Base-by-base conservation (phyloP, 2,329 filamentous ascomycete species). In the Phaeoacremonium minimum region DNA sequence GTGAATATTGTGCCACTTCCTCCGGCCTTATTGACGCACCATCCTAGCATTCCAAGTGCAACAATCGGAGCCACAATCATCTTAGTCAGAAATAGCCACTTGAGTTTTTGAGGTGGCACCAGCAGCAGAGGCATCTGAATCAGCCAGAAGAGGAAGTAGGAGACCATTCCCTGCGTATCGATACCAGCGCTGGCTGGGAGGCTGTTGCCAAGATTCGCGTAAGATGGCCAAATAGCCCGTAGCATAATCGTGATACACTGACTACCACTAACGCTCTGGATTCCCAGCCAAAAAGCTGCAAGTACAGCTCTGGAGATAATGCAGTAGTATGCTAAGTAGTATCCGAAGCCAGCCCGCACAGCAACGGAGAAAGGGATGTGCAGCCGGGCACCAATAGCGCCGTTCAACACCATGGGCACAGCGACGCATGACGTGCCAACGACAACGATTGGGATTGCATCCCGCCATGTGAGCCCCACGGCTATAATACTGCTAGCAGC, bases 21-120 rank as follows among this genome's bases (percentile, higher is more conserved):
- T 1, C 66, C 66, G 2, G 66, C 64, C 18, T 68, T 70, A 0
- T 65, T 61, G 3, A 68, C 64, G 45, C 78, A 71, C 73, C 75
- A 79, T 33, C 77, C 65, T 22, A 78, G 53, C 33, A 77, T 75
- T 1, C 69, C 69, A 42, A 78, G 62, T 57, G 71, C 75, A 13
- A 67, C 65, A 15, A 66, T 60, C 2, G 69, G 73, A 15, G 77
- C 63, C 6, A 69, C 28, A 4, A 60, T 45, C 9, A 26, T 26
- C 22, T 26, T 26, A 0, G 54, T 48, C 50, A 66, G 66, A 42
- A 78, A 77, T 28, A 79, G 49, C 49, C 64, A 75, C 32, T 70
- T 60, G 13, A 81, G 60, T 33, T 64, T 68, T 36, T 71, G 71
- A 2, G 72, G 71, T 19, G 22, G 22, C 9, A 26, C 22, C 9